Percentiles rank a stretch among this genome's conserved stretches.
Conservation (phyloP, 352 stramenopile species). For the Elongisporangium prolatum region DNA sequence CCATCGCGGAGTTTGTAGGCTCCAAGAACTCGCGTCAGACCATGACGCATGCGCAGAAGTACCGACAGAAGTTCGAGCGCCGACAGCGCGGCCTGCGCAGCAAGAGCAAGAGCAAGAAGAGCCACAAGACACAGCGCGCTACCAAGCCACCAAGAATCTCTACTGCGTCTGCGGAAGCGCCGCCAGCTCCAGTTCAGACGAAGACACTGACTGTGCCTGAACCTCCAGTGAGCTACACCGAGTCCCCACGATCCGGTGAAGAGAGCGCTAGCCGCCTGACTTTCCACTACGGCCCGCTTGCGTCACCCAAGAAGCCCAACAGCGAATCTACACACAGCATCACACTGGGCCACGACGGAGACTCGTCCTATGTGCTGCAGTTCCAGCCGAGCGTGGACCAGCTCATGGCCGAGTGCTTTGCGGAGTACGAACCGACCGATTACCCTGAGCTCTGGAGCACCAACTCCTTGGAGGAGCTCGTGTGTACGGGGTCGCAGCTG, state of each 20-base stretch:
- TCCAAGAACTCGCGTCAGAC: conserved; percentile 53
- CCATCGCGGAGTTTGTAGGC: conserved; percentile 50
- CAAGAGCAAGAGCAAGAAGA: conserved; percentile 24
- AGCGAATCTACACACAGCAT: not conserved
- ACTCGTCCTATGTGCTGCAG: conserved; percentile 9
- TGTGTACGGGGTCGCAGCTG: conserved; percentile 18
- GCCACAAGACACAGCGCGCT: conserved; percentile 6
- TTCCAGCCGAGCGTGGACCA: conserved; percentile 3
- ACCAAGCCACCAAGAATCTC: not conserved
- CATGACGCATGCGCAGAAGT: conserved; percentile 33
- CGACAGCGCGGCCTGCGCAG: conserved; percentile 47
- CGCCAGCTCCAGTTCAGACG: not conserved
- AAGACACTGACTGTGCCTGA: not conserved
- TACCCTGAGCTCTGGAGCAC: conserved; percentile 47
- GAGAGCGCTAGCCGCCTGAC: not conserved
- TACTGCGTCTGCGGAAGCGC: not conserved
- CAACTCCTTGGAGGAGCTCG: conserved; percentile 41
- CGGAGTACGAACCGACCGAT: conserved; percentile 37
- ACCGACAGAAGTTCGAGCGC: conserved; percentile 36
- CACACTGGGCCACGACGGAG: conserved; percentile 1
- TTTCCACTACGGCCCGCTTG: not conserved
- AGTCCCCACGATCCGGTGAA: not conserved
- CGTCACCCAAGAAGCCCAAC: not conserved
- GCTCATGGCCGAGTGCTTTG: conserved; percentile 34
- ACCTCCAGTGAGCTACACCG: not conserved